phyloP scores from a whole-genome alignment of 2,329 filamentous ascomycete genomes.

The Rhinocladiella similis region DNA sequence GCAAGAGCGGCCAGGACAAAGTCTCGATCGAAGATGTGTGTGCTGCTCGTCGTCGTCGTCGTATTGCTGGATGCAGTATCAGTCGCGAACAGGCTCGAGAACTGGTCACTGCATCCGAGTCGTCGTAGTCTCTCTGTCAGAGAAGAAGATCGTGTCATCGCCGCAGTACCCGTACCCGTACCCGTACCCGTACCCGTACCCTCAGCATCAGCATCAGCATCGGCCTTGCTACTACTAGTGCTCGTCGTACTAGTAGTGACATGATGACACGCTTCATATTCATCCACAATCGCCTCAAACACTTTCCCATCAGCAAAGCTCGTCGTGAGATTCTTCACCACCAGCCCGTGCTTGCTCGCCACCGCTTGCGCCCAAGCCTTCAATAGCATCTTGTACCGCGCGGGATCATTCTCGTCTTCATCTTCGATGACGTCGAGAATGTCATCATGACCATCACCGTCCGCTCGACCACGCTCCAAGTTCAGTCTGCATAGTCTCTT shows the following conservation, averaged over 20 bases:
- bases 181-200: no score
- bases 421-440: slow-evolving; percentile 32
- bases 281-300: slow-evolving; percentile 57
- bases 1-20: slow-evolving; percentile 59
- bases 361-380: slow-evolving; percentile 57
- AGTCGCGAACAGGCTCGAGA: slow-evolving; percentile 23
- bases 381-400: slow-evolving; percentile 43
- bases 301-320: slow-evolving; percentile 57
- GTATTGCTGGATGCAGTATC: neutral
- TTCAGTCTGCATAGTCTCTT: slow-evolving; percentile 38
- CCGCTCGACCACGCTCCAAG: slow-evolving; percentile 1
- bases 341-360: slow-evolving; percentile 46
- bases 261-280: slow-evolving; percentile 49
- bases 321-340: slow-evolving; percentile 57
- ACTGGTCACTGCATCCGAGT: slow-evolving; percentile 29
- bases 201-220: no score
- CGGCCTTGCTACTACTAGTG: neutral
- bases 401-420: slow-evolving; percentile 35
- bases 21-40: slow-evolving; percentile 53
- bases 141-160: neutral
- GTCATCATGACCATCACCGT: slow-evolving; percentile 14
- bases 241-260: no score
- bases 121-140: slow-evolving; percentile 19
- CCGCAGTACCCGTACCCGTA: no score
- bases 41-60: neutral